A percentile compares a stretch with the other conserved stretches of the same genome.
These are phyloP conservation scores for Micractinium sp. DNA, from an alignment of 139 green algal genomes.

Conservation along the genomic window DNA sequence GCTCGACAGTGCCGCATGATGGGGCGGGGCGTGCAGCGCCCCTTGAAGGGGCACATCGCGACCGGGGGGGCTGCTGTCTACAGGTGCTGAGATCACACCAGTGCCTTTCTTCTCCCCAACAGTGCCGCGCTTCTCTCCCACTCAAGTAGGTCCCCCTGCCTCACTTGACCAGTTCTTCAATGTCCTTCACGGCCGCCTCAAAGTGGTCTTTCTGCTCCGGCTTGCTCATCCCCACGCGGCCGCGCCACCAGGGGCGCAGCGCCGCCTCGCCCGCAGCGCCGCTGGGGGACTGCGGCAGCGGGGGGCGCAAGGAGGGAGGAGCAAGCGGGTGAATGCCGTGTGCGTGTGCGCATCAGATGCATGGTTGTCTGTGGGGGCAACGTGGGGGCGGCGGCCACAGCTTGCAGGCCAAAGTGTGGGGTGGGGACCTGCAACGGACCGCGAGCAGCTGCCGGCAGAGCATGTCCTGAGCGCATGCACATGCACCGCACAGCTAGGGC, in stretches of 20 bases:
- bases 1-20: too few species aligned
- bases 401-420: too few species aligned
- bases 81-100: neutral
- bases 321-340: neutral
- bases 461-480: too few species aligned
- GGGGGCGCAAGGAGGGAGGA: neutral
- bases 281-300: neutral
- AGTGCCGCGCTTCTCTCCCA: too few species aligned
- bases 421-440: too few species aligned
- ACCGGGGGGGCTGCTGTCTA: too few species aligned
- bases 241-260: constrained; percentile 49
- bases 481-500: too few species aligned
- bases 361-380: neutral
- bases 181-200: constrained; percentile 10
- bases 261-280: constrained; percentile 11
- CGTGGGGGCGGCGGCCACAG: too few species aligned
- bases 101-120: too few species aligned
- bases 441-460: too few species aligned
- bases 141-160: too few species aligned
- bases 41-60: too few species aligned
- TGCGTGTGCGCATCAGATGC: neutral
- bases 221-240: constrained; percentile 51
- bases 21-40: neutral
- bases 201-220: constrained; percentile 46
- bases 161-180: constrained; percentile 25